Conservation (phyloP, 805 yeast genomes). For the Lachancea nothofagi region DNA sequence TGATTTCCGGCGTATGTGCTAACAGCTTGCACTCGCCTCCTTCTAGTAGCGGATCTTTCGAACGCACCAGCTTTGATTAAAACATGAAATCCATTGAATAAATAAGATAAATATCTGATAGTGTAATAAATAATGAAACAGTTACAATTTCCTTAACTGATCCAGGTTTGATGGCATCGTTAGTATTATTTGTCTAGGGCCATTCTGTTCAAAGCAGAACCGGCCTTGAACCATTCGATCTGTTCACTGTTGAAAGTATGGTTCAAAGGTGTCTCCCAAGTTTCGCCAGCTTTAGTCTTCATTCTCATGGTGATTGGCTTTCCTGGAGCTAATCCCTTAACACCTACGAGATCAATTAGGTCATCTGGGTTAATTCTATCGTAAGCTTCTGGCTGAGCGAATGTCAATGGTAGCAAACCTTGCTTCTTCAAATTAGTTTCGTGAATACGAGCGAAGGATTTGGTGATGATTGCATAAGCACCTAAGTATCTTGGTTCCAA, state of each 20-base stretch:
- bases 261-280: constrained; percentile 87
- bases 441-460: constrained; percentile 97
- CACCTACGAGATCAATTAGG: constrained; percentile 80
- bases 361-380: constrained; percentile 91
- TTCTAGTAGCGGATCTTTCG: too few species aligned
- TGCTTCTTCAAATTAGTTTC: constrained; percentile 99
- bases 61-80: too few species aligned
- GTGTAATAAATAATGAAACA: constrained; percentile 5
- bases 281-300: constrained; percentile 62
- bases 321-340: constrained; percentile 86
- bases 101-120: constrained; percentile 6
- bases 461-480: constrained; percentile 95
- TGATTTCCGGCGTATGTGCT: too few species aligned
- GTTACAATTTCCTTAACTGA: neutral
- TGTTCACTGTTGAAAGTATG: constrained; percentile 97
- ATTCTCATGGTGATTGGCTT: constrained; percentile 77
- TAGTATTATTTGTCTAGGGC: constrained; percentile 33
- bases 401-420: constrained; percentile 96
- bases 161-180: neutral
- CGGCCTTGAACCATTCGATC: constrained; percentile 98
- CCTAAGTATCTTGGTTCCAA: constrained; percentile 98
- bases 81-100: constrained; percentile 1
- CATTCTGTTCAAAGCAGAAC: constrained; percentile 98
- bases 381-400: constrained; percentile 81
- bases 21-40: too few species aligned